These are phyloP conservation scores for Calocybe cyanea DNA, from an alignment of 768 basidiomycete genomes.

Conservation along the genomic window DNA sequence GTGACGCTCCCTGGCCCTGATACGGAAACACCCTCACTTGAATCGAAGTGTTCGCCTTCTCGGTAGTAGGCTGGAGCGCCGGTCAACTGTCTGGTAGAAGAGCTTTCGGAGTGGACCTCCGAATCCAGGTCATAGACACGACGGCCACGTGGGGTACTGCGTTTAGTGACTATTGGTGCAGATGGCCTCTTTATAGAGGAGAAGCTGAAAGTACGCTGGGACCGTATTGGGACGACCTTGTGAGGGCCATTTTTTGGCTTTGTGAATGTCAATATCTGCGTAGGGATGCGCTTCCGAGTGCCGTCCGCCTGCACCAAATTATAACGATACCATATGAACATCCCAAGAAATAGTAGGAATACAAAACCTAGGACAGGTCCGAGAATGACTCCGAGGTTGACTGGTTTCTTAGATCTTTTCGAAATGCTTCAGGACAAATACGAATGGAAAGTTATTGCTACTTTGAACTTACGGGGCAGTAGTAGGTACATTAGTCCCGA, in stretches of 20 bases:
- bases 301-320: neutral
- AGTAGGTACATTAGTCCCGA: neutral
- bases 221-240: neutral
- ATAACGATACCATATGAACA: constrained; percentile 12
- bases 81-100: constrained; percentile 6
- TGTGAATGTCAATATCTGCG: neutral
- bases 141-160: too few relatives aligned
- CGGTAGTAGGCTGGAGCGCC: neutral
- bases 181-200: too few relatives aligned
- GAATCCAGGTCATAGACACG: too few relatives aligned
- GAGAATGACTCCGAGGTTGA: constrained; percentile 11
- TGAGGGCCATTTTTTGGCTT: neutral
- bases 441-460: neutral
- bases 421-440: neutral
- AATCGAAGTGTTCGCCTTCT: constrained; percentile 6
- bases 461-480: constrained; percentile 7
- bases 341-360: constrained; percentile 3
- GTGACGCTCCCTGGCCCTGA: neutral
- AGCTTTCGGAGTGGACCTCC: constrained; percentile 3
- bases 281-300: neutral
- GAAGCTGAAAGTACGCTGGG: too few relatives aligned
- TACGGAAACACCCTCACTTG: constrained; percentile 1
- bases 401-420: constrained; percentile 3
- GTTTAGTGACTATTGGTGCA: too few relatives aligned
- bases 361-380: constrained; percentile 10